phyloP scores from a whole-genome alignment of 176 grass and related monocot genomes.

The Saccharum spontaneum region DNA sequence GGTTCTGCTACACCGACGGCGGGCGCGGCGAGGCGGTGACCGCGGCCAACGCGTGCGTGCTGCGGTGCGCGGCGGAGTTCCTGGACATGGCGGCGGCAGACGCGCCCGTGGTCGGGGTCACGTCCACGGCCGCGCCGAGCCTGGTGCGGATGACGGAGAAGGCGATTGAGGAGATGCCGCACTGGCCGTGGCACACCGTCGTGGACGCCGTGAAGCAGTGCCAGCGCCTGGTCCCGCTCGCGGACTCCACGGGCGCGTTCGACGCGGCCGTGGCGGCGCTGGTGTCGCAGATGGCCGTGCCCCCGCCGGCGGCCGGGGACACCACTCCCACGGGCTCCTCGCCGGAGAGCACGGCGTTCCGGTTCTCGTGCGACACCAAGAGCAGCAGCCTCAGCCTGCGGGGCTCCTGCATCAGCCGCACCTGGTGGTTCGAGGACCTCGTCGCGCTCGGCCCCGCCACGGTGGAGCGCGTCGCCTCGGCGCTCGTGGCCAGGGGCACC shows the following conservation, averaged over 20 bases:
- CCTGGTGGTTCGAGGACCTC: constrained; percentile 99
- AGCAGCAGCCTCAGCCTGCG: constrained; percentile 71
- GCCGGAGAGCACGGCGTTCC: constrained; percentile 84
- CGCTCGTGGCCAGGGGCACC: constrained; percentile 54
- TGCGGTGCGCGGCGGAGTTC: constrained; percentile 71
- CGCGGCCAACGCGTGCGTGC: constrained; percentile 52
- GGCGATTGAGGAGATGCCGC: constrained; percentile 62
- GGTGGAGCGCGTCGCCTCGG: constrained; percentile 55
- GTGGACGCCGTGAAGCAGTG: constrained; percentile 73
- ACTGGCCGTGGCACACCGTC: constrained; percentile 76
- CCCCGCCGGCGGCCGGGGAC: constrained; percentile 35
- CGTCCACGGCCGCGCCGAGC: constrained; percentile 36
- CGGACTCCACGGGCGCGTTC: constrained; percentile 49
- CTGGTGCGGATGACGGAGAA: constrained; percentile 55
- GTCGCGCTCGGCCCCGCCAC: constrained; percentile 38
- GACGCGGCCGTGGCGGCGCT: constrained; percentile 52
- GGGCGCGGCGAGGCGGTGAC: constrained; percentile 40
- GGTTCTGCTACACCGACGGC: constrained; percentile 62
- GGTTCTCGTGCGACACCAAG: constrained; percentile 87
- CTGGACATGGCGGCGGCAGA: constrained; percentile 56
- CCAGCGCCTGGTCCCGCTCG: constrained; percentile 50
- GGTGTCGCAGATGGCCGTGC: constrained; percentile 53
- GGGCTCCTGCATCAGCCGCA: constrained; percentile 33
- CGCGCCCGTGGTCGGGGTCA: neutral
- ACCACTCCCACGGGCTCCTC: constrained; percentile 72